Conservation (phyloP, 208 protist species). For the Wallacemonas sp. region DNA sequence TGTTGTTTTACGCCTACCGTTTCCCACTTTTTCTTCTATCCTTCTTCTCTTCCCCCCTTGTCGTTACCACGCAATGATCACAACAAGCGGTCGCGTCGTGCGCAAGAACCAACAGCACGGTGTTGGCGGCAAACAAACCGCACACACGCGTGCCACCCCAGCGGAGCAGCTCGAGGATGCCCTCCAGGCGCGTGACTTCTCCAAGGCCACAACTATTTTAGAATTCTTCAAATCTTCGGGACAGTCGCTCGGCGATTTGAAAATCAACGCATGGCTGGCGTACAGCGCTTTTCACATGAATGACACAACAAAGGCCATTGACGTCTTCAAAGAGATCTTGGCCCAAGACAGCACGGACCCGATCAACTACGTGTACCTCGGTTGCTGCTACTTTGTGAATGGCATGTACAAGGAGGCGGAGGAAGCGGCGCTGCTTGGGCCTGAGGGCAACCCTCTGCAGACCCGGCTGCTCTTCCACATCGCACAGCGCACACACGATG, state of each 20-base stretch:
- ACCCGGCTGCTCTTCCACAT: conserved; percentile 95
- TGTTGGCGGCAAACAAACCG: conserved; percentile 20
- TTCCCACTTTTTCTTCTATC: not conserved
- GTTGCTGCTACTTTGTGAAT: conserved; percentile 82
- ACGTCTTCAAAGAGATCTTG: conserved; percentile 89
- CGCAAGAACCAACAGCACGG: conserved; percentile 48
- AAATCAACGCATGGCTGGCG: conserved; percentile 91
- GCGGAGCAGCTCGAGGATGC: conserved; percentile 89
- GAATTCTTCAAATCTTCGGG: conserved; percentile 89
- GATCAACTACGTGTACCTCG: conserved; percentile 80
- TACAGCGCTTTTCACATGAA: conserved; percentile 96
- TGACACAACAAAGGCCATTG: conserved; percentile 90
- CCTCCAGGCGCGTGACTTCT: conserved; percentile 85
- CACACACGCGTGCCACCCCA: conserved; percentile 38
- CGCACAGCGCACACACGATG: conserved; percentile 92
- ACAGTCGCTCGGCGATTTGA: conserved; percentile 68
- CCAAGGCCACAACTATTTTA: conserved; percentile 85
- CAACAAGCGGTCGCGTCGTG: conserved; percentile 66
- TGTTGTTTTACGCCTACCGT: not conserved
- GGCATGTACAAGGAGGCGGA: conserved; percentile 91
- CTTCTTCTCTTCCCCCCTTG: not conserved
- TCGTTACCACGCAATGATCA: conserved; percentile 45
- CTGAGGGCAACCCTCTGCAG: conserved; percentile 71
- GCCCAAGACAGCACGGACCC: conserved; percentile 55
- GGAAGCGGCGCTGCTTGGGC: conserved; percentile 83